phyloP scores from a whole-genome alignment of 495 filamentous ascomycete species.

The Cercophora sp. region DNA sequence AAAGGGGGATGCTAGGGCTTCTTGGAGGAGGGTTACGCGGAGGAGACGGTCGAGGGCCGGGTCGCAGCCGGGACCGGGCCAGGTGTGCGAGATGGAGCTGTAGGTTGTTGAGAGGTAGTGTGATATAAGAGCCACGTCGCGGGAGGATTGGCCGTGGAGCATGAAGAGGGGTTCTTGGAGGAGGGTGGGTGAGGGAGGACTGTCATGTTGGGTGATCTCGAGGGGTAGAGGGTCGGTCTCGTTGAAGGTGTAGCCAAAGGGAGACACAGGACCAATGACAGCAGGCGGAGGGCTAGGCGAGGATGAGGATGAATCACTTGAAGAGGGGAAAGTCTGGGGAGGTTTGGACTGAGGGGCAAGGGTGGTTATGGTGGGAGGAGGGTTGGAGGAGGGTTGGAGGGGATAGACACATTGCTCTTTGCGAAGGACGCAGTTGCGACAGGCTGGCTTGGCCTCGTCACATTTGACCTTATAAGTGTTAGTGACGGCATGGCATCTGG shows the following conservation, averaged over 20 bases:
- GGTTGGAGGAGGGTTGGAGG: background rate
- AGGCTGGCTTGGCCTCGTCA: slow-evolving; percentile 47
- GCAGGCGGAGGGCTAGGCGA: background rate
- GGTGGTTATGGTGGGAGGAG: slow-evolving; percentile 1
- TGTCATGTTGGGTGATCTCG: too few relatives aligned
- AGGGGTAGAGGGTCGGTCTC: too few relatives aligned
- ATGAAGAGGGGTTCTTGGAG: slow-evolving; percentile 38
- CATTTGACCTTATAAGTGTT: slow-evolving; percentile 36
- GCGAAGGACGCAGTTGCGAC: slow-evolving; percentile 41
- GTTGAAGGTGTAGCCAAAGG: too few relatives aligned
- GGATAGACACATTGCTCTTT: slow-evolving; percentile 42
- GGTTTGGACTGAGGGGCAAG: slow-evolving; percentile 13
- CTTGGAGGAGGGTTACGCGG: slow-evolving; percentile 39
- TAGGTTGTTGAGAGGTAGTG: slow-evolving; percentile 37
- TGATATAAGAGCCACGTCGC: slow-evolving; percentile 42
- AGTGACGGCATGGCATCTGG: background rate
- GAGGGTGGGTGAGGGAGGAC: background rate
- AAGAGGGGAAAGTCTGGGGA: slow-evolving; percentile 4
- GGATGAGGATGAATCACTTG: slow-evolving; percentile 5
- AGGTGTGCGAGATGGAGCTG: slow-evolving; percentile 36
- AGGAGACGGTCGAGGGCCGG: slow-evolving; percentile 35
- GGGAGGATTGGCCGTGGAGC: slow-evolving; percentile 21
- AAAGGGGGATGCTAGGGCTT: slow-evolving; percentile 45
- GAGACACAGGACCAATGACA: background rate
- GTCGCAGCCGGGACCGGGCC: slow-evolving; percentile 25